These are phyloP conservation scores for Leucoagaricus sp. DNA, from an alignment of 1,284 basidiomycete species.

Conservation along the genomic window DNA sequence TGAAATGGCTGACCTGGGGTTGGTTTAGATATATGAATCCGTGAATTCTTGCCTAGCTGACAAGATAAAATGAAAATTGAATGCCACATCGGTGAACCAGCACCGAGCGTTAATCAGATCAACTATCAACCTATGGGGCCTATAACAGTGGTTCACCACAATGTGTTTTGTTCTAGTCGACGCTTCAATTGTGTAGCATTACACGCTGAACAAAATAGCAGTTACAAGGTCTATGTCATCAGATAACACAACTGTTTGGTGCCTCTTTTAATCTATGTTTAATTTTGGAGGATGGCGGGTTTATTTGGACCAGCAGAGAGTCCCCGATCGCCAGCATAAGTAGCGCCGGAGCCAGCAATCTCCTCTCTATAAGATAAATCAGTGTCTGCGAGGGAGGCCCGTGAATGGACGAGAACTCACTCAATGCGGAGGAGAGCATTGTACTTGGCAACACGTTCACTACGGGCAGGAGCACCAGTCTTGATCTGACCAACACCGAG, in stretches of 20 bases:
- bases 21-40: no score
- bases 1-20: no score
- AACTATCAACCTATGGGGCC: no score
- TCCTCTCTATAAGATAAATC: slow-evolving; percentile 63
- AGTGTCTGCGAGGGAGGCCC: slow-evolving; percentile 17
- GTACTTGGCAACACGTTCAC: slow-evolving; percentile 95
- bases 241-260: neutral
- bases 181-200: neutral
- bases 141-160: slow-evolving; percentile 58
- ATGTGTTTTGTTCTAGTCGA: neutral
- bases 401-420: slow-evolving; percentile 45
- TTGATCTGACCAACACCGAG: slow-evolving; percentile 97
- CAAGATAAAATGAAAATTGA: no score
- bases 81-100: no score
- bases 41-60: no score
- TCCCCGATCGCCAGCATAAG: slow-evolving; percentile 80
- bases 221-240: slow-evolving; percentile 4
- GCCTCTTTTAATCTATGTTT: slow-evolving; percentile 22
- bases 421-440: slow-evolving; percentile 90
- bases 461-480: slow-evolving; percentile 94
- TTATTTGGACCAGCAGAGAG: slow-evolving; percentile 74
- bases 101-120: no score
- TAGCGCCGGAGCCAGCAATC: slow-evolving; percentile 58
- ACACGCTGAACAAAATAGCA: neutral
- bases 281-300: slow-evolving; percentile 77